phyloP scores from a whole-genome alignment of 192 early-diverging fungal genomes.

The Coemansia sp. region DNA sequence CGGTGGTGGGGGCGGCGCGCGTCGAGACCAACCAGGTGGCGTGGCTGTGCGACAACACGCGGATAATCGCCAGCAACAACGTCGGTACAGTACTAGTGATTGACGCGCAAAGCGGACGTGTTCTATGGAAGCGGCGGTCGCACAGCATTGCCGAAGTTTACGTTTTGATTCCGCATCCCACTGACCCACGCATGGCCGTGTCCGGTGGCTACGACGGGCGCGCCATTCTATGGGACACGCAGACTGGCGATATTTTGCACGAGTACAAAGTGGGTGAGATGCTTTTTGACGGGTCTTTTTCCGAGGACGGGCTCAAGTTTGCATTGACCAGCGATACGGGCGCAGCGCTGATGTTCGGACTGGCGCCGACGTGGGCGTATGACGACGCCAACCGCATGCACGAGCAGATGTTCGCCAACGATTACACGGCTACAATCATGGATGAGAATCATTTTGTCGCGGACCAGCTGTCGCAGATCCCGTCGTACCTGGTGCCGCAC shows the following conservation, averaged over 20 bases:
- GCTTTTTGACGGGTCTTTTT: constrained; percentile 74
- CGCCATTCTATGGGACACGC: constrained; percentile 79
- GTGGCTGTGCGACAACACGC: constrained; percentile 70
- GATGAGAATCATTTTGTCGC: constrained; percentile 67
- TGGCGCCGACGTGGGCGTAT: constrained; percentile 54
- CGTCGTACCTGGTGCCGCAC: constrained; percentile 65
- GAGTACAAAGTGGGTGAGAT: constrained; percentile 57
- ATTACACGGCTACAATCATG: constrained; percentile 69
- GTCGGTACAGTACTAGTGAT: constrained; percentile 68
- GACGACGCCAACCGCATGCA: constrained; percentile 53
- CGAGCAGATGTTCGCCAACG: constrained; percentile 78
- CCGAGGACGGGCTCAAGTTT: constrained; percentile 71
- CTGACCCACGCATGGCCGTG: constrained; percentile 67
- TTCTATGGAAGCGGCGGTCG: constrained; percentile 35
- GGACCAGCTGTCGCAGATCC: constrained; percentile 69
- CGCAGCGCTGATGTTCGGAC: constrained; percentile 69
- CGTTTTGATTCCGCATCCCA: constrained; percentile 74
- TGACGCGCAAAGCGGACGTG: constrained; percentile 64
- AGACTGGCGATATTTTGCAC: constrained; percentile 56
- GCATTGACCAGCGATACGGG: constrained; percentile 72
- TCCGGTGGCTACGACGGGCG: constrained; percentile 83
- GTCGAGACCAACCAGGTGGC: constrained; percentile 60
- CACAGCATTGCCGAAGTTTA: constrained; percentile 63
- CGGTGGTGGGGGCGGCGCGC: constrained; percentile 16
- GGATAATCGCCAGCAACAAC: constrained; percentile 67